Base-by-base conservation (phyloP, 1,139 yeast genomes). In the Candida neerlandica region DNA sequence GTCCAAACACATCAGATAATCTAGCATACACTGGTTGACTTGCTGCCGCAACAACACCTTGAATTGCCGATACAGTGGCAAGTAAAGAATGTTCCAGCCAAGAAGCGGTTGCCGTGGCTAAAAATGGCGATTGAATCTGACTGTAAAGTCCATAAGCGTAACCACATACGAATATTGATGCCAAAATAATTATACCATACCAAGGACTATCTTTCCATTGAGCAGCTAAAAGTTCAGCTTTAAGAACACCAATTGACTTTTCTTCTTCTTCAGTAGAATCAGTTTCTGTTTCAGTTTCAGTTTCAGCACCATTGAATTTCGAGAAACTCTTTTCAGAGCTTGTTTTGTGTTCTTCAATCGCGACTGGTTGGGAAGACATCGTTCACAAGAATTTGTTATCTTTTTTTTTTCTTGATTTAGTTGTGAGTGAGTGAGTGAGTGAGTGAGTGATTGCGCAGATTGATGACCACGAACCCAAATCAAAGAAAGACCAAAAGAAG, bases 1-100 rank as follows among this genome's bases (percentile, higher is more conserved):
- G 80, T 35, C 94, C 94, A 62, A 85, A 85, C 19, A 81, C 75
- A 66, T 87, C 92, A 3, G 89, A 78, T 40, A 86, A 69, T 59
- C 91, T 75, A 6, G 94, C 92, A 54, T 77, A 84, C 15, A 83
- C 73, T 2, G 89, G 85, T 63, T 85, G 89, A 6, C 89, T 78
- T 26, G 88, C 91, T 37, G 90, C 90, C 48, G 84, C 86, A 42
- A 85, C 79, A 42, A 86, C 87, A 27, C 82, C 75, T 51, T 80
- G 76, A 49, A 85, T 79, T 30, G 84, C 86, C 52, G 80, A 79
- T 48, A 86, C 81, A 4, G 92, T 84, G 4, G 94, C 77, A 46
- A 81, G 66, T 48, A 85, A 70, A 12, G 91, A 82, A 63, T 85
- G 91, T 19, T 69, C 60, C 5, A 75, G 57, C 64, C 82, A 86